Base-by-base conservation (phyloP, 805 yeast genomes). In the Kurtzmaniella fragi region DNA sequence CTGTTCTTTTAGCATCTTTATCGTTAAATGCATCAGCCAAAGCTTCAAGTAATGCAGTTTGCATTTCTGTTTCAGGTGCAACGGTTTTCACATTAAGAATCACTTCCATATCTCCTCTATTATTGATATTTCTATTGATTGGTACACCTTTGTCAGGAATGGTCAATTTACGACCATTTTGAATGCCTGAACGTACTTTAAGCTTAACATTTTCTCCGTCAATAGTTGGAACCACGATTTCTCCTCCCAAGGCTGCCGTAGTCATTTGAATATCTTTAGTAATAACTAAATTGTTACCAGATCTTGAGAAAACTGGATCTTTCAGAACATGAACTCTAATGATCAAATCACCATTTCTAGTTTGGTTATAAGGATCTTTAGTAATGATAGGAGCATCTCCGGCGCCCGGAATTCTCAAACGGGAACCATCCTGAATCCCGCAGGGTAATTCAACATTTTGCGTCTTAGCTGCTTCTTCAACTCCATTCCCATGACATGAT, bases 181-280 rank as follows among this genome's bases (percentile, higher is more conserved):
- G 95, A 0, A 95, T 85, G 1, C 96, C 98, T 0, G 85, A 66
- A 37, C 95, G 81, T 10, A 93, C 82, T 61, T 80, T 86, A 40
- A 93, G 63, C 59, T 88, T 84, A 37, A 95, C 67, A 28, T 73
- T 73, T 31, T 75, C 75, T 4, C 95, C 97, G 46, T 80, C 87
- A 20, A 93, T 75, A 0, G 99, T 91, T 27, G 98, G 98, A n/a
- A 93, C 77, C 35, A 83, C 78, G 16, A 93, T 75, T 33, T 78
- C 80, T 29, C 99, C 99, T 44, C 99, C 99, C 33, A 93, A 70
- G 0, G 96, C 89, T 1, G 99, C 99, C 0, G 99, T 93, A 1
- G 99, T 93, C 80, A 88, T 84, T 35, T 93, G 84, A 38, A 93
- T 80, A 32, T 79, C 78, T 34, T 81, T 78, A 20, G 72, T 70